These are phyloP conservation scores for Yarrowia sp. DNA, from an alignment of 805 yeast species.

Conservation along the genomic window DNA sequence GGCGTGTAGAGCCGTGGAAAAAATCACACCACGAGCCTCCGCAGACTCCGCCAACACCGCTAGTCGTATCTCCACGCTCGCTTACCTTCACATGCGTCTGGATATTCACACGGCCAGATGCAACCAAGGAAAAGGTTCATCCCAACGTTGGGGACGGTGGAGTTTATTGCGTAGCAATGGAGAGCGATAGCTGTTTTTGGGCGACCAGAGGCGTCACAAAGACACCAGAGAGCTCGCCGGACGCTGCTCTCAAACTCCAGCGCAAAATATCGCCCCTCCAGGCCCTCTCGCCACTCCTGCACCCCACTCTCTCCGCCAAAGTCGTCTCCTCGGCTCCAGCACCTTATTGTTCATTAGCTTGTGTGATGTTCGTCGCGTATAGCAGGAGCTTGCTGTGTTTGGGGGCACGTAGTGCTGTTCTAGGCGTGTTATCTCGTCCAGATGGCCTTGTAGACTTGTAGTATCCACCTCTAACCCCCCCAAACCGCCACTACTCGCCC, in stretches of 20 bases:
- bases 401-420: too few species aligned
- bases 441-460: too few species aligned
- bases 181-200: too few species aligned
- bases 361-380: not conserved
- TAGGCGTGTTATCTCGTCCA: too few species aligned
- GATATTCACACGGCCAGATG: slow-evolving; percentile 4
- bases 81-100: slow-evolving; percentile 19
- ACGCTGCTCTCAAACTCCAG: not conserved
- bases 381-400: too few species aligned
- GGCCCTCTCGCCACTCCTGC: too few species aligned
- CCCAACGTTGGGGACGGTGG: slow-evolving; percentile 26
- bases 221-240: too few species aligned
- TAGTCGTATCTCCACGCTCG: not conserved
- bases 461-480: not conserved
- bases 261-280: not conserved
- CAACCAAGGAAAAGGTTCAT: slow-evolving; percentile 1
- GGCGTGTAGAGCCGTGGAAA: too few species aligned
- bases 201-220: too few species aligned
- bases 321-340: slow-evolving; percentile 26
- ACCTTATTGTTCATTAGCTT: slow-evolving; percentile 8
- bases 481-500: not conserved
- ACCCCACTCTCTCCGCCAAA: slow-evolving; percentile 24
- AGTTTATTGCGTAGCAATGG: slow-evolving; percentile 12
- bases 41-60: too few species aligned
- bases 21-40: too few species aligned